These are phyloP conservation scores for Chamaecyparis obtusa DNA, from an alignment of 75 land plant genomes.

Conservation along the genomic window DNA sequence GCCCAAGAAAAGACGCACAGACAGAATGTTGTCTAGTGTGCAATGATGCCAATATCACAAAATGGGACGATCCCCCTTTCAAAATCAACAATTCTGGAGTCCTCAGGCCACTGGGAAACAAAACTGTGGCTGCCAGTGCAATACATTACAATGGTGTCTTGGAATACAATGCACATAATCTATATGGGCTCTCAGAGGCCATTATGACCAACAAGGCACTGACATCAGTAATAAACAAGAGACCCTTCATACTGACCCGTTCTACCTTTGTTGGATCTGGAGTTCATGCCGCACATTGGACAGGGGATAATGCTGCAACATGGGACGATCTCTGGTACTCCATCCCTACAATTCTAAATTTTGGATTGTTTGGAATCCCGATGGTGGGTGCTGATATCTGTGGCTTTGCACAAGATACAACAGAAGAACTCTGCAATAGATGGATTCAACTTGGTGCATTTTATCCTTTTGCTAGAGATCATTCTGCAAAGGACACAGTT, in stretches of 20 bases:
- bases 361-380: slow-evolving; percentile 73
- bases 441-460: slow-evolving; percentile 72
- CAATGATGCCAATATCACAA: slow-evolving; percentile 25
- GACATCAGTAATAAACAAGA: slow-evolving; percentile 32
- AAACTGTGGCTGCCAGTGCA: slow-evolving; percentile 51
- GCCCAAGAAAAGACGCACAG: slow-evolving; percentile 35
- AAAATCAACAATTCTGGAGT: slow-evolving; percentile 49
- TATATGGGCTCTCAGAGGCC: slow-evolving; percentile 66
- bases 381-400: slow-evolving; percentile 92
- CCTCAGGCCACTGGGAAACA: slow-evolving; percentile 32
- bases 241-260: slow-evolving; percentile 75
- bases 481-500: slow-evolving; percentile 22
- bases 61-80: slow-evolving; percentile 82
- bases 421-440: slow-evolving; percentile 71
- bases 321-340: slow-evolving; percentile 79
- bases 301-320: slow-evolving; percentile 79
- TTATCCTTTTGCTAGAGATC: slow-evolving; percentile 72
- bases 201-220: slow-evolving; percentile 60
- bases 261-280: slow-evolving; percentile 82
- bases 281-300: slow-evolving; percentile 76
- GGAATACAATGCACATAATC: slow-evolving; percentile 78
- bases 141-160: slow-evolving; percentile 46
- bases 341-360: slow-evolving; percentile 51
- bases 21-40: slow-evolving; percentile 37
- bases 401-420: slow-evolving; percentile 61